phyloP scores from a whole-genome alignment of 345 rosid genomes.

The Pistacia integerrima region DNA sequence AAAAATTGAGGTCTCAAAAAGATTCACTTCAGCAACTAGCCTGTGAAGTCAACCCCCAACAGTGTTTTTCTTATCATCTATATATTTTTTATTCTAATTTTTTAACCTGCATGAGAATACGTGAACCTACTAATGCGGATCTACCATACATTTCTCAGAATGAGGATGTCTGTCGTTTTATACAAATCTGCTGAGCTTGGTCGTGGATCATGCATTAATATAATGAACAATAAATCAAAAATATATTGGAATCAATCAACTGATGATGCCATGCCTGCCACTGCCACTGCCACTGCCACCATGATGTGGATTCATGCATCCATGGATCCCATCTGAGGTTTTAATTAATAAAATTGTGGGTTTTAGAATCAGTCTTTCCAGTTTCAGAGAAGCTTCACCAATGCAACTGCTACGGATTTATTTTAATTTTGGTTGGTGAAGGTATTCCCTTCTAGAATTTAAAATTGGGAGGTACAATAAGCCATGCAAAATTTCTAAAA shows the following conservation, averaged over 20 bases:
- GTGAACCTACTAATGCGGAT: conserved; percentile 48
- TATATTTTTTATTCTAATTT: neutral
- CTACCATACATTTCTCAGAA: conserved; percentile 33
- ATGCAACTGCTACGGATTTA: neutral
- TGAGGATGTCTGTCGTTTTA: conserved; percentile 61
- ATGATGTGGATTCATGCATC: neutral
- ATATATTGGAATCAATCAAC: neutral
- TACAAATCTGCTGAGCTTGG: conserved; percentile 11
- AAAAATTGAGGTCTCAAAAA: conserved; percentile 17
- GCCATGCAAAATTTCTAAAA: conserved; percentile 26
- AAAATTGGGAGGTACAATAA: neutral
- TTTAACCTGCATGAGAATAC: conserved; percentile 44
- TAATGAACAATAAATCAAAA: neutral
- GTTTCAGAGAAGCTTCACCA: conserved; percentile 29
- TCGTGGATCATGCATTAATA: conserved; percentile 17
- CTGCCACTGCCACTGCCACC: neutral
- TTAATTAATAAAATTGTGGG: neutral
- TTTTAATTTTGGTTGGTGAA: conserved; percentile 22
- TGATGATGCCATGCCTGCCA: neutral
- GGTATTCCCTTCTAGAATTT: conserved; percentile 19
- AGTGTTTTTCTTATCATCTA: conserved; percentile 23
- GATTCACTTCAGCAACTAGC: conserved; percentile 33
- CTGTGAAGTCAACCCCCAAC: conserved; percentile 42
- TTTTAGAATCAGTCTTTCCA: neutral
- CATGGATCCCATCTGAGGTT: neutral